Evolutionary conservation across 2,329 filamentous ascomycete genomes (phyloP).

Genomic region (Onygenales sp.): DNA sequence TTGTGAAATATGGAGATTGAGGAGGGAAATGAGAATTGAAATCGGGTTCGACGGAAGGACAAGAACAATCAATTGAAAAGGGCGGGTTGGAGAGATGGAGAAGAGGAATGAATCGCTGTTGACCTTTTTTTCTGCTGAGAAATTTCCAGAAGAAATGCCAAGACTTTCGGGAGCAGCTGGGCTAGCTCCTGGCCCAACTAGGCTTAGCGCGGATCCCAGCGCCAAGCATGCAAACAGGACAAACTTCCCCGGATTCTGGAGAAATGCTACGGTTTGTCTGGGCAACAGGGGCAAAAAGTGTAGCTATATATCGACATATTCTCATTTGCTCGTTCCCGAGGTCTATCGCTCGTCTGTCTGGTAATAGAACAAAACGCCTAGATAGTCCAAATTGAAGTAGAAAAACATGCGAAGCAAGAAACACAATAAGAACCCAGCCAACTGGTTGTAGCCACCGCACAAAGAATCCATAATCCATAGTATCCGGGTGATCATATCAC

Average conservation of each 20-base stretch:
- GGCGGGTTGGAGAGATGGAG: not conserved
- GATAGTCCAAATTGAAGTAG: not conserved
- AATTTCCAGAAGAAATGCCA: conserved; percentile 17
- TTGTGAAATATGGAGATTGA: not conserved
- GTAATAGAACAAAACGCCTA: not conserved
- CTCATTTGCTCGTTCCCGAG: not conserved
- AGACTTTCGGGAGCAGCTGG: conserved; percentile 2
- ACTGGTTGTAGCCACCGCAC: not conserved
- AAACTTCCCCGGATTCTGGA: not conserved
- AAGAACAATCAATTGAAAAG: not conserved
- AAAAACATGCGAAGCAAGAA: not conserved
- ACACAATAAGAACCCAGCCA: not conserved
- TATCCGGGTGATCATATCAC: conserved; percentile 15
- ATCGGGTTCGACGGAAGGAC: not conserved
- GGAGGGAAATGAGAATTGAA: not conserved
- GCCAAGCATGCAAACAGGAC: not conserved
- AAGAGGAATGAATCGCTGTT: not conserved
- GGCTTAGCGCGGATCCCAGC: not conserved
- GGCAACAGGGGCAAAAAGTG: too few species aligned
- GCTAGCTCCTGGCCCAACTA: not conserved
- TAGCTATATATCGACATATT: too few species aligned
- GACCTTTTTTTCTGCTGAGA: conserved; percentile 12
- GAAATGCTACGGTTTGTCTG: too few species aligned
- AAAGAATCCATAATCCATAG: not conserved
- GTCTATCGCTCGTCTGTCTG: not conserved